Evolutionary conservation across 1,284 basidiomycete species (phyloP).

Genomic region (Cryptococcus hybrid): DNA sequence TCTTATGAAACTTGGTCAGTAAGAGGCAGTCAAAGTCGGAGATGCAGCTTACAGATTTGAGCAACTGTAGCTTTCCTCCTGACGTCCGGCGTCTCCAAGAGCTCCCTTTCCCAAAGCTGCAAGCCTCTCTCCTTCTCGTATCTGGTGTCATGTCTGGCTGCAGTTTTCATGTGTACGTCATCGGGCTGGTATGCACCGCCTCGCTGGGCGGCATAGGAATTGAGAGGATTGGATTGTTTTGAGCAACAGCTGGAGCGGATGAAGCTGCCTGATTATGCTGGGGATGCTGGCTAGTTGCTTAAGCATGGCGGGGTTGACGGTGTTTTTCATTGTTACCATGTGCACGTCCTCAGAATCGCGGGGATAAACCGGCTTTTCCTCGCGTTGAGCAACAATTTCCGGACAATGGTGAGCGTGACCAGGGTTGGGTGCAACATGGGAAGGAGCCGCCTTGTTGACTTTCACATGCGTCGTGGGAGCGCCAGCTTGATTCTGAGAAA

Average conservation of each 20-base stretch:
- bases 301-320: slow-evolving; percentile 51
- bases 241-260: slow-evolving; percentile 8
- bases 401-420: slow-evolving; percentile 14
- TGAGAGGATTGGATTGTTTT: slow-evolving; percentile 7
- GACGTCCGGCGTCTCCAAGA: slow-evolving; percentile 78
- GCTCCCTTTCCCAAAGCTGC: slow-evolving; percentile 77
- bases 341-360: slow-evolving; percentile 43
- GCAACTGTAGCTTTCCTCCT: slow-evolving; percentile 92
- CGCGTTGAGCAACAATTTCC: slow-evolving; percentile 5
- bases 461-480: slow-evolving; percentile 31
- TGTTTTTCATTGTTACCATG: slow-evolving; percentile 49
- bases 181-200: slow-evolving; percentile 21
- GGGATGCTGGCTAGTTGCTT: slow-evolving; percentile 53
- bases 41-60: slow-evolving; percentile 69
- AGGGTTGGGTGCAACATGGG: slow-evolving; percentile 11
- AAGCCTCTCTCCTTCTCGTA: slow-evolving; percentile 47
- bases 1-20: slow-evolving; percentile 54
- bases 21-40: background rate
- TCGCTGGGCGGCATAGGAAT: slow-evolving; percentile 20
- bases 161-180: slow-evolving; percentile 45
- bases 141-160: slow-evolving; percentile 23
- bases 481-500: slow-evolving; percentile 31
- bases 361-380: slow-evolving; percentile 2
- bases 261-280: slow-evolving; percentile 1
- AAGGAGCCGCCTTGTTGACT: slow-evolving; percentile 17